Evolutionary conservation across 257 asterid genomes (phyloP), one percentile per base, ranked within the genome.

Genomic region (Primulina tabacum): DNA sequence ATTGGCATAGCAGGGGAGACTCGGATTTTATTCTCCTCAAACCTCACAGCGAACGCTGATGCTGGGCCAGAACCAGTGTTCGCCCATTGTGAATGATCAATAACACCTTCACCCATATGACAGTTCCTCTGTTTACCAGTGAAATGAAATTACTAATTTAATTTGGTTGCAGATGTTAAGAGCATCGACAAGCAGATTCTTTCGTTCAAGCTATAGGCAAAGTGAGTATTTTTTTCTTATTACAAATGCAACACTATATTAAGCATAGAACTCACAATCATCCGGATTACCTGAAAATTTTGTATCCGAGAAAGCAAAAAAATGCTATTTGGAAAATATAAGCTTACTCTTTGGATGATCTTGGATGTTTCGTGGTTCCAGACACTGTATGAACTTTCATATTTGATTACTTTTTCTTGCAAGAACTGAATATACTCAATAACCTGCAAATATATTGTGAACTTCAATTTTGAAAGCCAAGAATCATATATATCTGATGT

Each of bases 391-490:
- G 96, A 76, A 29, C 87, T 81, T 65, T 94, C 97, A 18, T 74
- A 79, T 82, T 84, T 89, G 68, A 80, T 83, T 52, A 83, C 97
- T 82, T 84, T 94, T 76, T 91, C 97, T 91, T 91, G 99, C 74
- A 94, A 81, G 68, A 82, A 86, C 75, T 91, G 99, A 70, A 94
- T 85, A 76, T 94, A 91, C 56, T 94, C 97, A 2, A 94, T 88
- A 71, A 94, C 99, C 99, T 93, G 90, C 62, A 73, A 33, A 75
- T 8, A 56, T 2, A 62, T 37, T 65, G 55, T 52, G 43, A 43
- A 6, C 33, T 61, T 65, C 65, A 77, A 68, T 69, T 61, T 70
- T 67, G 63, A 76, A 60, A 62, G 53, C 24, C 64, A 38, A 55
- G 60, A 9, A 12, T 32, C n/a, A 38, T 61, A 10, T 61, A 10